These are phyloP conservation scores for Agaricus subrufescens DNA, from an alignment of 768 basidiomycete genomes.

Conservation along the genomic window DNA sequence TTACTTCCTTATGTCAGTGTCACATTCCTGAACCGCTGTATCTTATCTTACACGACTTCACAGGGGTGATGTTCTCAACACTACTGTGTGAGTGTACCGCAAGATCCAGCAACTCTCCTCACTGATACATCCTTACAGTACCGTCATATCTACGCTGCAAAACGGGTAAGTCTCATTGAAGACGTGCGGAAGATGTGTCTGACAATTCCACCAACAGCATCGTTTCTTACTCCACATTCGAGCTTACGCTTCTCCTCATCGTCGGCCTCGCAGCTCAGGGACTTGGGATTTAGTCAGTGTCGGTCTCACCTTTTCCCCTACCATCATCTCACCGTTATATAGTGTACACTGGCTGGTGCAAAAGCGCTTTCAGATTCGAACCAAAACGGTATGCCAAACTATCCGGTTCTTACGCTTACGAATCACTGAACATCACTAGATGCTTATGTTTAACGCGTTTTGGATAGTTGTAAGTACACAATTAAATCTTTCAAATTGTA, in stretches of 20 bases:
- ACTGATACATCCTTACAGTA: conserved; percentile 30
- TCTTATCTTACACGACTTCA: neutral
- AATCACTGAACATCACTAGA: conserved; percentile 31
- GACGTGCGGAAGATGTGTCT: neutral
- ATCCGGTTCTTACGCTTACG: neutral
- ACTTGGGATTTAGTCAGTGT: conserved; percentile 60
- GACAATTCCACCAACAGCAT: conserved; percentile 34
- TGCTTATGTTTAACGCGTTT: conserved; percentile 66
- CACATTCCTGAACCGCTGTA: neutral
- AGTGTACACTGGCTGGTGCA: conserved; percentile 70
- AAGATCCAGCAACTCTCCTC: neutral
- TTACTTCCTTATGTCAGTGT: conserved; percentile 67
- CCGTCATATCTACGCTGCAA: conserved; percentile 67
- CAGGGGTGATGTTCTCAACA: conserved; percentile 75
- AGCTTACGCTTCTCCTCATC: conserved; percentile 61
- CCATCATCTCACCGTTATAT: neutral
- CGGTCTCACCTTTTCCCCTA: neutral
- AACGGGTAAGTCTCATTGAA: conserved; percentile 43
- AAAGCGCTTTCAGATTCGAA: conserved; percentile 56
- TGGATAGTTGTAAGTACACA: conserved; percentile 56
- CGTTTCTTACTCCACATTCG: conserved; percentile 67
- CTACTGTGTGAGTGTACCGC: conserved; percentile 52
- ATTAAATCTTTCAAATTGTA: neutral
- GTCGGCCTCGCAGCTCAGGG: conserved; percentile 64
- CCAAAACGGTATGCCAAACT: conserved; percentile 44